A percentile compares a stretch with the other conserved stretches of the same genome.
phyloP scores from a whole-genome alignment of 1,139 yeast genomes.

The Sugiyamaella grinbergsii region DNA sequence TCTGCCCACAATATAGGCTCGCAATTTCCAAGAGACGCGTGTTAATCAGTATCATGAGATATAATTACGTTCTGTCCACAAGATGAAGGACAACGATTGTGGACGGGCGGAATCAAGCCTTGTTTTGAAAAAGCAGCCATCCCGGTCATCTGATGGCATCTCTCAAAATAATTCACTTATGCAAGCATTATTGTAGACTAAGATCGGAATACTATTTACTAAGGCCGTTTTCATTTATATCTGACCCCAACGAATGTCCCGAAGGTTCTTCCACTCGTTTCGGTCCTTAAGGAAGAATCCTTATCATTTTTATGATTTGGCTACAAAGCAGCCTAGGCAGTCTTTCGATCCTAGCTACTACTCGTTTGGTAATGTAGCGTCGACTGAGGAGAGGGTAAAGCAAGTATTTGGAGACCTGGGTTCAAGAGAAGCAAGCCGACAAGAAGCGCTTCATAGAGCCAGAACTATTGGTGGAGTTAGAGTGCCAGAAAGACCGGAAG shows the following conservation, averaged over 20 bases:
- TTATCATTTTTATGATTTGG: constrained; percentile 41
- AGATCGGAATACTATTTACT: background rate
- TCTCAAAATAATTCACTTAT: background rate
- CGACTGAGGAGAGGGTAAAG: constrained; percentile 25
- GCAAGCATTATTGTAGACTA: background rate
- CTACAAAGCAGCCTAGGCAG: constrained; percentile 33
- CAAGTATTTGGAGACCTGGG: constrained; percentile 45
- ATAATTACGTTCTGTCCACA: too few relatives aligned
- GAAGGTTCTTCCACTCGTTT: constrained; percentile 13
- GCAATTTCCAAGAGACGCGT: too few relatives aligned
- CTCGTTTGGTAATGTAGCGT: constrained; percentile 23
- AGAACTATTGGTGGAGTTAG: constrained; percentile 62
- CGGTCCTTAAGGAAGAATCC: constrained; percentile 34
- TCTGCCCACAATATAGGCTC: too few relatives aligned
- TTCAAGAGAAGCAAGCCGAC: constrained; percentile 41
- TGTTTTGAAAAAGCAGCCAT: too few relatives aligned
- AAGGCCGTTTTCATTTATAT: background rate
- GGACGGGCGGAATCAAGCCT: too few relatives aligned
- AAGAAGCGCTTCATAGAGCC: constrained; percentile 37
- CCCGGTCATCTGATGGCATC: background rate
- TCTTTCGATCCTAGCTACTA: constrained; percentile 33
- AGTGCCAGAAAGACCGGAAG: constrained; percentile 80
- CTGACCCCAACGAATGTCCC: constrained; percentile 6
- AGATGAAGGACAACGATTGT: too few relatives aligned
- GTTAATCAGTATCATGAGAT: too few relatives aligned